Percentiles rank a stretch among this genome's conserved stretches.
These are phyloP conservation scores for Phytopythium boreale DNA, from an alignment of 352 stramenopile genomes.

Conservation along the genomic window DNA sequence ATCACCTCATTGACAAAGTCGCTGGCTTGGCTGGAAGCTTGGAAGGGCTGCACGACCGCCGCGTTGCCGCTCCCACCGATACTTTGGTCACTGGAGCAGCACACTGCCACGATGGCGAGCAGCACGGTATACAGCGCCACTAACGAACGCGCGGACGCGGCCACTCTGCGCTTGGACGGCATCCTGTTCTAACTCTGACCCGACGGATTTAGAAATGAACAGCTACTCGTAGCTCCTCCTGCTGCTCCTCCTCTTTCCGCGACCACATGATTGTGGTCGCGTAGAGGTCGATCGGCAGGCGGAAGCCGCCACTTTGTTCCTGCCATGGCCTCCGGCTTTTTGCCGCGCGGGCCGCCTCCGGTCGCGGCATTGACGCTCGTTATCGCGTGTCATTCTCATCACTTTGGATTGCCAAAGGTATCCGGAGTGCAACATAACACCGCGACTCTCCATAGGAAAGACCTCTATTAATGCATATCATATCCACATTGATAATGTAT, in stretches of 20 bases:
- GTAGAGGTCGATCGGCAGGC: not conserved
- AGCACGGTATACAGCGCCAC: not conserved
- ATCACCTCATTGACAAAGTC: constrained; percentile 13
- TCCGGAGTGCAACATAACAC: not conserved
- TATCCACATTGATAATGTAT: not conserved
- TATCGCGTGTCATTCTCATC: not conserved
- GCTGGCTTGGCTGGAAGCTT: not conserved
- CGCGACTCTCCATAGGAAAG: not conserved
- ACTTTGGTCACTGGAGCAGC: not conserved
- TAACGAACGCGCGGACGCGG: not conserved
- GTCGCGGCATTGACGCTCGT: too few relatives aligned
- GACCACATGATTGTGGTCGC: not conserved
- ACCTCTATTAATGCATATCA: not conserved
- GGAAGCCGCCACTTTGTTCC: not conserved
- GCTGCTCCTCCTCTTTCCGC: not conserved
- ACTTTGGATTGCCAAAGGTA: not conserved
- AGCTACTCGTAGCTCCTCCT: not conserved
- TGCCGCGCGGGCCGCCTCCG: not conserved
- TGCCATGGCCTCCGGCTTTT: not conserved
- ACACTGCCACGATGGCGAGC: not conserved
- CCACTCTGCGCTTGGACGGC: not conserved
- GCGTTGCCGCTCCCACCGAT: not conserved
- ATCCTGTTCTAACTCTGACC: not conserved
- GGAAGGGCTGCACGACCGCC: constrained; percentile 3
- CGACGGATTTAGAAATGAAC: not conserved